Base-by-base conservation (phyloP, 1,284 basidiomycete genomes). In the Austroboletus novae-zelandiae region DNA sequence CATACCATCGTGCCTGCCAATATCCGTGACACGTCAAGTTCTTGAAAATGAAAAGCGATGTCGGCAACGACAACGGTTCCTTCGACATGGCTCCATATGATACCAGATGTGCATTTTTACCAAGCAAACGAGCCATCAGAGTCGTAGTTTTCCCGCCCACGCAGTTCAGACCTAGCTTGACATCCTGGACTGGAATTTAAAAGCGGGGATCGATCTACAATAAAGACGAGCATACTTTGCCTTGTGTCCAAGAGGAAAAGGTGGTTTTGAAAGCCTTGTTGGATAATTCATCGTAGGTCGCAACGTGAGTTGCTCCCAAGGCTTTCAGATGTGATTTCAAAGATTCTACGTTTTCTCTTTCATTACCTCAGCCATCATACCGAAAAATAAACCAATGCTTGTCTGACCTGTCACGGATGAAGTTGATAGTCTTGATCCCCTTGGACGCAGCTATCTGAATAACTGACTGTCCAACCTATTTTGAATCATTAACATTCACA, bases 11-110 rank as follows among this genome's bases (percentile, higher is more conserved):
- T 50, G 74, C 80, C 65, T 89, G 84, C 88, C 87, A 90, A 66
- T 87, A 91, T 10, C 89, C 89, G 45, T 83, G 82, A 6, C 77
- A 75, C 0, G 74, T 81, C 50, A 91, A 70, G 61, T 89, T 84
- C 57, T 84, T 89, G 74, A 94, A 94, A 55, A 94, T 92, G 68
- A 90, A 85, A 15, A 84, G 70, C 0, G 86, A 86, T 0, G 88
- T 86, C 1, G 91, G 87, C n/a, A 94, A 65, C 2, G 79, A 77
- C 10, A 94, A 68, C 1, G 91, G 89, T 47, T 86, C 78, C 66
- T 87, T 91, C 4, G 90, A 88, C 91, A 94, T 94, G 7, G 86
- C 91, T 25, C 91, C 91, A 54, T 94, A 94, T 0, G 92, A 90
- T 9, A 94, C 86, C 2, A 92, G 71, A 56, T 86, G 84, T 3